Conservation (phyloP, 768 basidiomycete species). For the Saitozyma sp. region DNA sequence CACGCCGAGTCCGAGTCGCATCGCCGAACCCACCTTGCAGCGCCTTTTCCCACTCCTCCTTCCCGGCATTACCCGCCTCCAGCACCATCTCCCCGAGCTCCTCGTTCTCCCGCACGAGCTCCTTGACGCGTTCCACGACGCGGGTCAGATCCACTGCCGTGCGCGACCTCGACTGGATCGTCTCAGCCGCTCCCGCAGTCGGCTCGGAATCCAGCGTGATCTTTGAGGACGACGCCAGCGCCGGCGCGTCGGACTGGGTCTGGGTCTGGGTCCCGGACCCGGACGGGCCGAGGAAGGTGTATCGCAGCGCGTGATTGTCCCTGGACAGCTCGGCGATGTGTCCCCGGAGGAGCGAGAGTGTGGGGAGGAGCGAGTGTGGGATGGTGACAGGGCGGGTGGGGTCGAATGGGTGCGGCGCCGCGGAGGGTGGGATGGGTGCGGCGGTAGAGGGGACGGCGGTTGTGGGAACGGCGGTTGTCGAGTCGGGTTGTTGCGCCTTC, state of each 20-base stretch:
- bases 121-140: slow-evolving; percentile 37
- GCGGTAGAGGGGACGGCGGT: slow-evolving; percentile 1
- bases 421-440: slow-evolving; percentile 7
- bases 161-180: no score
- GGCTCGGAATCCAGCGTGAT: neutral
- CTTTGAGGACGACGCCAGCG: neutral
- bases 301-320: slow-evolving; percentile 41
- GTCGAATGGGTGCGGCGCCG: neutral
- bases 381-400: slow-evolving; percentile 15
- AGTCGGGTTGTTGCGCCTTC: no score
- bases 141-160: slow-evolving; percentile 26
- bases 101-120: slow-evolving; percentile 40
- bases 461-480: no score
- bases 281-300: slow-evolving; percentile 26
- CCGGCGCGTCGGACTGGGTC: no score
- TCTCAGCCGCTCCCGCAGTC: no score
- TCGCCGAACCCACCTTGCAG: slow-evolving; percentile 28
- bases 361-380: slow-evolving; percentile 29
- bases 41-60: slow-evolving; percentile 30
- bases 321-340: slow-evolving; percentile 36
- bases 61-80: slow-evolving; percentile 23
- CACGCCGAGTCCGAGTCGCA: neutral
- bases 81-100: slow-evolving; percentile 44
- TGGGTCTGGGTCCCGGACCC: no score
- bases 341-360: slow-evolving; percentile 23